Conservation (phyloP, 768 basidiomycete genomes). For the Suillus paluster region DNA sequence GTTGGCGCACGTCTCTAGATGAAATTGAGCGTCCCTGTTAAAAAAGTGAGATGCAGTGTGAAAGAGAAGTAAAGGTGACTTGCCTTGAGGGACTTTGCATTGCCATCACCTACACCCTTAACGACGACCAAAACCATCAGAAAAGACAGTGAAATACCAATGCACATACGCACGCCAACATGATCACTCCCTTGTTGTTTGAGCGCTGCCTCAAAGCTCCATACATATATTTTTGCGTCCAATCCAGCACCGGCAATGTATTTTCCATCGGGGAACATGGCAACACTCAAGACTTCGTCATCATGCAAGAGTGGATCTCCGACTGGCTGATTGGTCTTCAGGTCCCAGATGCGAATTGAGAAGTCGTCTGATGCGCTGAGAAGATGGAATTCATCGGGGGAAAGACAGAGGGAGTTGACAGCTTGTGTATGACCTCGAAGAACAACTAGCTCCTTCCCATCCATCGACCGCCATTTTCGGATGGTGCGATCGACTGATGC, state of each 20-base stretch:
- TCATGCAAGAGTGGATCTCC: constrained; percentile 66
- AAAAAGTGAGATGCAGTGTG: not conserved
- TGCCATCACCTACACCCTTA: no score
- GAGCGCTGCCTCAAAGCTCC: constrained; percentile 61
- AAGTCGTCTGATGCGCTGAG: not conserved
- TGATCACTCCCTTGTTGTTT: not conserved
- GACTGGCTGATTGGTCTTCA: not conserved
- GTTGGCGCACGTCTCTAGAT: not conserved
- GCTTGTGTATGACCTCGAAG: not conserved
- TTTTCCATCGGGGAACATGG: constrained; percentile 79
- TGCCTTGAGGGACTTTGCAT: not conserved
- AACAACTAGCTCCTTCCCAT: not conserved
- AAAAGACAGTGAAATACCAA: not conserved
- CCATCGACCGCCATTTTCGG: not conserved
- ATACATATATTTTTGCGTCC: constrained; percentile 76
- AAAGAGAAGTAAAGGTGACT: not conserved
- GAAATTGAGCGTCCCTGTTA: not conserved
- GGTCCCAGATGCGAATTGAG: constrained; percentile 3
- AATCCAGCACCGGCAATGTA: constrained; percentile 81
- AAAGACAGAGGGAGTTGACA: not conserved
- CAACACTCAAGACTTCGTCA: constrained; percentile 77
- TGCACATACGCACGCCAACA: not conserved
- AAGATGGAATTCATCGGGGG: not conserved
- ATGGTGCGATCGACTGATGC: not conserved
- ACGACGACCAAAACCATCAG: not conserved